Base-by-base conservation (phyloP, 805 yeast genomes). In the Alloascoidea hylecoeti region DNA sequence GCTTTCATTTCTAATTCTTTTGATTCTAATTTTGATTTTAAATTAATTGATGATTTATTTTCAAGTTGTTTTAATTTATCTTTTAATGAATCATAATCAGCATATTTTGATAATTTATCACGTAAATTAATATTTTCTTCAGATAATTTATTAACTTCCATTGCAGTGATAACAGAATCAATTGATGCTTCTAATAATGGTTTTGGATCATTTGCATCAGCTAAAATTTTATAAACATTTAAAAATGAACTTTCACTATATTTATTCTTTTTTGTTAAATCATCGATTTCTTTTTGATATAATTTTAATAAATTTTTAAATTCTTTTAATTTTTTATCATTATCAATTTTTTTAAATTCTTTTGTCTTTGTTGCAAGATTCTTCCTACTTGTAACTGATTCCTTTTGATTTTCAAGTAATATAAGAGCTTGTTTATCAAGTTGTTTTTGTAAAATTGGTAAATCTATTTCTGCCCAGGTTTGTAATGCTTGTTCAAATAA, bases 141-240 rank as follows among this genome's bases (percentile, higher is more conserved):
- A 41, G 66, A 66, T 36, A 81, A 56, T 5, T 56, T 56, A 2
- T 65, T 68, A 4, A 68, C 58, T 38, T 81, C 84, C 15, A 68
- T 61, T 1, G 68, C 62, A 15, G 70, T 68, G 3, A 67, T 55
- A 4, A 79, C 72, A 3, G 83, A 70, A 37, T 77, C 83, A 17
- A 81, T 52, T 1, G 88, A 72, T 30, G 75, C 68, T 47, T 80
- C 81, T 41, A 89, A 59, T 33, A 88, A 56, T 3, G 95, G 94
- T 43, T 69, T 72, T 1, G 97, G 97, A 58, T 89, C 96, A 0
- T 96, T 96, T 0, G 94, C 88, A 53, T 88, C 95, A 3, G 86
- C 83, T 3, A 89, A 60, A 13, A 74, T 64, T 40, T 83, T 64
- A 60, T 89, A 89, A 16, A 83, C 64, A 15, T 76, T 74, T 52